Base-by-base conservation (phyloP, 176 grass and related monocot genomes). In the Zizania latifolia region DNA sequence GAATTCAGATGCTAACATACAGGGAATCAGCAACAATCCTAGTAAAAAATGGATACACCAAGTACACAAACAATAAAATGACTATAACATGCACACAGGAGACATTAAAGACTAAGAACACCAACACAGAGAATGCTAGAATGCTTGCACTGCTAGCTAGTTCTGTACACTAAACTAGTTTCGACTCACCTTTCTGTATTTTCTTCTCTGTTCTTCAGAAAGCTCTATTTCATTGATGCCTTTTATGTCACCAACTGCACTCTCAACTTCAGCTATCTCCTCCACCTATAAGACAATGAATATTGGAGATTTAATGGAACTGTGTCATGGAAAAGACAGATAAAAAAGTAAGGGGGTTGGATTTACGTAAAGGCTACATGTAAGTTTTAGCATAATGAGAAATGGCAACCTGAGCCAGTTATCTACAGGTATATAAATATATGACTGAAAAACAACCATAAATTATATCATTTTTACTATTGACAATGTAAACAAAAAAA, bases 251-350 rank as follows among this genome's bases (percentile, higher is more conserved):
- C 58, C 74, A 80, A 86, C 85, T 37, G 54, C 79, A 81, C 74
- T 79, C 30, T 94, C 95, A 45, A 98, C 79, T 86, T 98, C 89
- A 69, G 89, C 87, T 78, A 98, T 92, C 79, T 98, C 95, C 75
- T 98, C 95, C 23, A 98, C 91, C 95, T 98, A 62, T 29, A 76
- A 37, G 70, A 84, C 23, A 58, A 58, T 43, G 75, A 66, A 29
- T 87, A 67, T 39, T 28, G 44, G 48, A 65, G 41, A 36, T 84
- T 85, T 37, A 30, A 83, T 15, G 40, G 40, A 75, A 70, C 37
- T 34, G 44, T 59, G 45, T 26, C 27, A 80, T 16, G 17, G 17
- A 50, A 21, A 36, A 65, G 33, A 46, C 39, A 34, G 50, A 57
- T 61, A 37, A 72, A 48, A 29, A 72, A 38, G 12, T n/a, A 53